phyloP scores from a whole-genome alignment of 495 filamentous ascomycete genomes.

The Diplogelasinospora grovesii region DNA sequence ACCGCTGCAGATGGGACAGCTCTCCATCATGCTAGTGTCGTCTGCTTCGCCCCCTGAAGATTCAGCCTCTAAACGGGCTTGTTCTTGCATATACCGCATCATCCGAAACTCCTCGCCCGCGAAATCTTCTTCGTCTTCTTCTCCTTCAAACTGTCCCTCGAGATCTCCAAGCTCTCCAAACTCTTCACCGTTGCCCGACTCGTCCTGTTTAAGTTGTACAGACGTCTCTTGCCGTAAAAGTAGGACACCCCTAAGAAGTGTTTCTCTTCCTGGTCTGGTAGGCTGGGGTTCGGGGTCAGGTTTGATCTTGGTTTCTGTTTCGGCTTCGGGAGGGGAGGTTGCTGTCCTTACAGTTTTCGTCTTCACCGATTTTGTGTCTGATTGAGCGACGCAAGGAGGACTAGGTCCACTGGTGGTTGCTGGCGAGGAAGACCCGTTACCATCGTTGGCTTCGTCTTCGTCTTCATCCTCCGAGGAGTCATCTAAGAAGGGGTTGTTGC shows the following conservation, averaged over 20 bases:
- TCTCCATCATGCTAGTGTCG: slow-evolving; percentile 28
- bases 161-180: slow-evolving; percentile 51
- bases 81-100: slow-evolving; percentile 56
- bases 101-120: slow-evolving; percentile 59
- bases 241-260: slow-evolving; percentile 9
- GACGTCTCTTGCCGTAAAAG: slow-evolving; percentile 18
- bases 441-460: too few species aligned
- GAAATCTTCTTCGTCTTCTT: slow-evolving; percentile 36
- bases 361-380: too few species aligned
- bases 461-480: slow-evolving; percentile 20
- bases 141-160: slow-evolving; percentile 32
- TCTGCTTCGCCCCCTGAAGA: too few species aligned
- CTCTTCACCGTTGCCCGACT: slow-evolving; percentile 44
- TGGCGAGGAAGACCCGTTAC: too few species aligned
- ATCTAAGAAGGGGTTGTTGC: slow-evolving; percentile 24
- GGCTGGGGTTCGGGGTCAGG: too few species aligned
- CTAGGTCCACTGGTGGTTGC: too few species aligned
- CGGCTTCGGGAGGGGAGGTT: too few species aligned
- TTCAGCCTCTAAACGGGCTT: slow-evolving; percentile 49
- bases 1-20: slow-evolving; percentile 72
- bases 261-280: too few species aligned
- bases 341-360: too few species aligned
- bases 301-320: too few species aligned
- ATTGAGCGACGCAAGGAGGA: too few species aligned
- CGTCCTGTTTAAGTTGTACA: slow-evolving; percentile 31